Evolutionary conservation across 192 early-diverging fungal genomes (phyloP).

Genomic region (Coemansia sp.): DNA sequence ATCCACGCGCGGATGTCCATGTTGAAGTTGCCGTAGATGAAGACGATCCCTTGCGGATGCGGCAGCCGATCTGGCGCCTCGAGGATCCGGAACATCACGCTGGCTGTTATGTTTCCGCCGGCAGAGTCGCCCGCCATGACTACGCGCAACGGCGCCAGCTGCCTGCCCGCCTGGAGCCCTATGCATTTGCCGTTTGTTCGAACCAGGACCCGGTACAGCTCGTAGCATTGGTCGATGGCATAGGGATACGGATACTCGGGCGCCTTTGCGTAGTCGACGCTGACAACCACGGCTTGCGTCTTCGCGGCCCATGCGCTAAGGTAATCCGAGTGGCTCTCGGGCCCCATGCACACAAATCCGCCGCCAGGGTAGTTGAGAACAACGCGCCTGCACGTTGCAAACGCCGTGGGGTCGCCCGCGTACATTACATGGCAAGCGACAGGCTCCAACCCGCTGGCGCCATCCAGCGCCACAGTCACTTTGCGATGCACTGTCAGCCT

Average conservation of each 20-base stretch:
- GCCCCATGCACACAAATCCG: constrained; percentile 92
- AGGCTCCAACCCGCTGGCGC: constrained; percentile 9
- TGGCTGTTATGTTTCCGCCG: constrained; percentile 86
- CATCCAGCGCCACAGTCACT: constrained; percentile 6
- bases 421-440: constrained; percentile 62
- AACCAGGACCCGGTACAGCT: constrained; percentile 75
- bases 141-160: constrained; percentile 64
- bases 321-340: constrained; percentile 85
- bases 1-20: constrained; percentile 97
- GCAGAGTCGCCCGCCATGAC: constrained; percentile 90
- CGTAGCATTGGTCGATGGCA: constrained; percentile 89
- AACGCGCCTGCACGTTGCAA: constrained; percentile 44
- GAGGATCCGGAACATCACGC: constrained; percentile 78
- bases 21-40: constrained; percentile 89
- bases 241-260: constrained; percentile 96
- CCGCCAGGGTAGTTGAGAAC: constrained; percentile 78
- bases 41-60: constrained; percentile 73
- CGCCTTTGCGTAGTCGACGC: constrained; percentile 92
- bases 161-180: constrained; percentile 65
- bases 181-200: constrained; percentile 77
- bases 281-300: constrained; percentile 72
- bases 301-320: constrained; percentile 77
- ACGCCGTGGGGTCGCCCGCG: constrained; percentile 49
- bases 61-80: constrained; percentile 64
- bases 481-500: constrained; percentile 17